Conservation (phyloP, 2,329 filamentous ascomycete genomes). For the Penicillium sp. region DNA sequence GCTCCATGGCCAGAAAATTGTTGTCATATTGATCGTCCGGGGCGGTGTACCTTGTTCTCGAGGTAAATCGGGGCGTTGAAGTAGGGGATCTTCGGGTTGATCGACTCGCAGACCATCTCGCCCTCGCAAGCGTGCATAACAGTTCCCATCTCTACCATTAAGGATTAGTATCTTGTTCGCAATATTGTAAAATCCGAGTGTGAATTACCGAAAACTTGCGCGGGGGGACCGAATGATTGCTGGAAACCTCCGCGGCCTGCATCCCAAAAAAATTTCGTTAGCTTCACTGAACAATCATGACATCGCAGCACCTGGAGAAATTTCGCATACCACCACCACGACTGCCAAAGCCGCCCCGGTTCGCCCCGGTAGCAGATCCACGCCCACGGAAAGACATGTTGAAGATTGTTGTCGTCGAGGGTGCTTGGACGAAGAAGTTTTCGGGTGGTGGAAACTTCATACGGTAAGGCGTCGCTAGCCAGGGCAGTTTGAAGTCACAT, state of each 20-base stretch:
- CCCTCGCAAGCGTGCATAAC: conserved; percentile 95
- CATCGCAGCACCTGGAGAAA: not conserved
- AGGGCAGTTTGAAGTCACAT: conserved; percentile 39
- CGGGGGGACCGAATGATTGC: conserved; percentile 64
- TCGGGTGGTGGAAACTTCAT: conserved; percentile 49
- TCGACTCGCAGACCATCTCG: conserved; percentile 95
- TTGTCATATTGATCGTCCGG: not conserved
- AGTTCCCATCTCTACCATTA: conserved; percentile 75
- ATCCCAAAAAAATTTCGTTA: conserved; percentile 39
- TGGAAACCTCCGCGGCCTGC: conserved; percentile 65
- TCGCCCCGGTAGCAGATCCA: conserved; percentile 55
- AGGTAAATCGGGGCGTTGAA: conserved; percentile 99
- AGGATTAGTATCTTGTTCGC: conserved; percentile 33
- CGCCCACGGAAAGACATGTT: conserved; percentile 67
- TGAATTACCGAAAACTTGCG: conserved; percentile 58
- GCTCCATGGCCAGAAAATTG: not conserved
- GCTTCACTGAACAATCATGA: conserved; percentile 20
- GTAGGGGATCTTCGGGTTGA: conserved; percentile 94
- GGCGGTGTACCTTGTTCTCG: conserved; percentile 79
- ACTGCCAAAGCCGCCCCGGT: conserved; percentile 51
- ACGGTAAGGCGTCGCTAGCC: conserved; percentile 43
- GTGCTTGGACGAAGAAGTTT: conserved; percentile 41
- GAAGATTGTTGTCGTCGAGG: conserved; percentile 30
- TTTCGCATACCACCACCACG: conserved; percentile 47
- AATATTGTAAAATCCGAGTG: conserved; percentile 3